Evolutionary conservation across 202 grass and related monocot genomes (phyloP).

Genomic region (Zoysia matrella): DNA sequence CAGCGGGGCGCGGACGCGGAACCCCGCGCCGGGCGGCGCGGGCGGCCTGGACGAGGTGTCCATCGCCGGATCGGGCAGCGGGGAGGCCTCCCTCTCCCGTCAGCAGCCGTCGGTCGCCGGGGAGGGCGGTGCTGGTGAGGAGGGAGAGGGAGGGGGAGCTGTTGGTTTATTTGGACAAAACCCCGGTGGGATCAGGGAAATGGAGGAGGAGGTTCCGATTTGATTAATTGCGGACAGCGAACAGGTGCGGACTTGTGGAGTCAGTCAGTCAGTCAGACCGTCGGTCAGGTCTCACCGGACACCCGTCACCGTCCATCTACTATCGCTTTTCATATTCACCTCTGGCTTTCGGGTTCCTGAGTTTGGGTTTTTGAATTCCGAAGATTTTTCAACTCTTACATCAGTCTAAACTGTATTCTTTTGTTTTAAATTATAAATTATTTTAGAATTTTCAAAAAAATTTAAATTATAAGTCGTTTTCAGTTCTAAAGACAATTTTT

Average conservation of each 20-base stretch:
- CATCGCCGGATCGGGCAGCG: constrained; percentile 36
- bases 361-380: neutral
- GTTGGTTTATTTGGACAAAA: constrained; percentile 19
- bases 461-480: too few relatives aligned
- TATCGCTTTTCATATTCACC: too few relatives aligned
- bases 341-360: neutral
- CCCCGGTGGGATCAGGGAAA: constrained; percentile 34
- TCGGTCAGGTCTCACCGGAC: constrained; percentile 21
- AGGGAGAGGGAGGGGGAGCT: neutral
- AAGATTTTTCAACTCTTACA: too few relatives aligned
- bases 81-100: neutral
- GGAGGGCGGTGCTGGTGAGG: neutral
- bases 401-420: too few relatives aligned
- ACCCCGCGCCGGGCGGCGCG: constrained; percentile 26
- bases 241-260: constrained; percentile 10
- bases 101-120: constrained; percentile 32
- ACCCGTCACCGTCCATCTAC: neutral
- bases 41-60: constrained; percentile 21
- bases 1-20: constrained; percentile 56
- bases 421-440: neutral
- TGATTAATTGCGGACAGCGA: neutral
- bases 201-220: neutral
- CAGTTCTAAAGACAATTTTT: too few relatives aligned
- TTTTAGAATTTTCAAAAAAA: neutral
- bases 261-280: neutral